Base-by-base conservation (phyloP, 129 eudicot genomes). In the Oenanthe sinensis region DNA sequence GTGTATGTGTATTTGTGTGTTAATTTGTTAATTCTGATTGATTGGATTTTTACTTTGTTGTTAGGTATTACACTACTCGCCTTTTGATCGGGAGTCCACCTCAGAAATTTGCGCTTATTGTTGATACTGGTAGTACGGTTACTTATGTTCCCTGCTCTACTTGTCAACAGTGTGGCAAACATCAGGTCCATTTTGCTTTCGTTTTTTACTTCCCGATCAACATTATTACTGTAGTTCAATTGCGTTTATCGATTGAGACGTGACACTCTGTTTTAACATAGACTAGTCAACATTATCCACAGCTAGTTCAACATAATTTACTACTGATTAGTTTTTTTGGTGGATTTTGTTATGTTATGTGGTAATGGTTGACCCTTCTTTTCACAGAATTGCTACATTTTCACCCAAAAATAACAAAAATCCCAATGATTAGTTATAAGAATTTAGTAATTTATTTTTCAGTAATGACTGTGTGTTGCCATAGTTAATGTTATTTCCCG, bases 111-210 rank as follows among this genome's bases (percentile, higher is more conserved):
- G 94, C 98, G 10, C 85, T 93, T 15, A 93, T 93, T 19, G 98
- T 93, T 50, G 97, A 93, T 63, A 90, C 97, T 22, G 98, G 98
- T 75, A 93, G 98, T 82, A 96, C 99, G 42, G 97, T 90, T 58
- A 96, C 99, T 3, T 96, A 92, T 86, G 99, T 96, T 50, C 99
- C 99, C 0, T 96, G 99, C 73, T 81, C 96, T 79, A 86, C 94
- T 0, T 96, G 99, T 84, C 90, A 96, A 81, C 93, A 90, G 86
- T 96, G 99, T 84, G 99, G 99, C 82, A 89, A 87, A 78, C 99
- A 96, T 82, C 97, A 96, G 97, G 99, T 96, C 37, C 16, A 15
- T 37, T 45, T 58, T 74, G 7, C 30, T 58, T 12, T 7, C 14
- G 16, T 6, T 42, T 42, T 24, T 3, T 17, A 19, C 2, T 40